Evolutionary conservation across 371 early-diverging fungal species (phyloP).

Genomic region (Umbelopsis sp.): DNA sequence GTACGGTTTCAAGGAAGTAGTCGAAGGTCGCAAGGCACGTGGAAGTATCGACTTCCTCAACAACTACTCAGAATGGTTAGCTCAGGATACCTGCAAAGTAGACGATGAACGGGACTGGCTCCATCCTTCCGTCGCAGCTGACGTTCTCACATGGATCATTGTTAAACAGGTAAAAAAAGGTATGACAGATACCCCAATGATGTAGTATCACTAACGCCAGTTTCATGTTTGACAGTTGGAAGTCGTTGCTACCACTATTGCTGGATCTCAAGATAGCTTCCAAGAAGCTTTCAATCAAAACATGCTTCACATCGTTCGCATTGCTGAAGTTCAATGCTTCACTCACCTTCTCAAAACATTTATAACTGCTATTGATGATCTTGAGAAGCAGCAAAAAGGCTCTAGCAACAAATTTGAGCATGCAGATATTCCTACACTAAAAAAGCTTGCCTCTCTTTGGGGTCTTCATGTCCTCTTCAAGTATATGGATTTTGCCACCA

Average conservation of each 20-base stretch:
- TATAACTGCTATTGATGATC: conserved; percentile 1
- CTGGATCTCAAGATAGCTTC: not conserved
- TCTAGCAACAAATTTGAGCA: not conserved
- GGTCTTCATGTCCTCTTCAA: conserved; percentile 45
- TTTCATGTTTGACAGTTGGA: not conserved
- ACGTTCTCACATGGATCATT: conserved; percentile 37
- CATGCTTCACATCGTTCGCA: conserved; percentile 23
- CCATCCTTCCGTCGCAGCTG: conserved; percentile 32
- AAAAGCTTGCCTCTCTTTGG: conserved; percentile 39
- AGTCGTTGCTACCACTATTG: conserved; percentile 1
- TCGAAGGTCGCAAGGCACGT: conserved; percentile 29
- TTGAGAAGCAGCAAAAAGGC: not conserved
- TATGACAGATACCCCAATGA: not conserved
- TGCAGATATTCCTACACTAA: conserved; percentile 32
- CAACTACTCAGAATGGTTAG: conserved; percentile 29
- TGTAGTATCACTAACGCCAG: not conserved
- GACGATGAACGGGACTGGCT: conserved; percentile 41
- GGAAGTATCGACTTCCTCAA: conserved; percentile 46
- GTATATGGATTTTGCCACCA: conserved; percentile 54
- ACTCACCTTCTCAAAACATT: conserved; percentile 5
- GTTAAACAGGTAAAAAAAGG: conserved; percentile 27
- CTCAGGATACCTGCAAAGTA: conserved; percentile 25
- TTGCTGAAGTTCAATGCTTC: conserved; percentile 28
- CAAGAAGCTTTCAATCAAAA: conserved; percentile 16
- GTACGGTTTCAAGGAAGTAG: conserved; percentile 32